These are phyloP conservation scores for Gossypium turneri DNA, from an alignment of 345 rosid species.

Conservation along the genomic window DNA sequence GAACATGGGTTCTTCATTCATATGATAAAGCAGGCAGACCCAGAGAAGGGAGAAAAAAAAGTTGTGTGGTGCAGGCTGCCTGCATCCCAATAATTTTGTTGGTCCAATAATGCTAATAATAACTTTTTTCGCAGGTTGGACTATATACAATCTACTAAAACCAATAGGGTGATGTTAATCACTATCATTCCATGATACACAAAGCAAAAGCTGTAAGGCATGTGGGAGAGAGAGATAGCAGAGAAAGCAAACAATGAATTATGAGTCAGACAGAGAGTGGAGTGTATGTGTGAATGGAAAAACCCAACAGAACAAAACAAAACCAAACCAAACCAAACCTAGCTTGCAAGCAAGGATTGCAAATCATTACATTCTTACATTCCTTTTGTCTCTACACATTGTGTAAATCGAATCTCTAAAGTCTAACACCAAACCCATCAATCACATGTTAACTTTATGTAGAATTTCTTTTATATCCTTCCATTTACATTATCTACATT, in stretches of 20 bases:
- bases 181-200: background rate
- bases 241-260: slow-evolving; percentile 18
- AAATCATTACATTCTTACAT: slow-evolving; percentile 27
- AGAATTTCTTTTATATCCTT: too few relatives aligned
- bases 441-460: too few relatives aligned
- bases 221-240: slow-evolving; percentile 32
- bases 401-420: background rate
- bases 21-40: slow-evolving; percentile 4
- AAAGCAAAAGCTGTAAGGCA: slow-evolving; percentile 39
- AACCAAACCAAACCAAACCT: slow-evolving; percentile 14
- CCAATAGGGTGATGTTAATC: slow-evolving; percentile 22
- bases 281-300: background rate
- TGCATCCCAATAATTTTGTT: slow-evolving; percentile 24
- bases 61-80: slow-evolving; percentile 13
- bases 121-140: slow-evolving; percentile 7
- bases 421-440: background rate
- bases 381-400: slow-evolving; percentile 29
- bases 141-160: slow-evolving; percentile 3
- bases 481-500: too few relatives aligned
- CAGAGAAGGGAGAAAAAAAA: background rate
- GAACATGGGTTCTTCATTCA: background rate
- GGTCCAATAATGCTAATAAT: slow-evolving; percentile 17
- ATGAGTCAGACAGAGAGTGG: slow-evolving; percentile 14
- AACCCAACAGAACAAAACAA: slow-evolving; percentile 11
- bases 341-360: slow-evolving; percentile 39